Evolutionary conservation across 495 filamentous ascomycete genomes (phyloP).

Genomic region (Neurospora sp.): DNA sequence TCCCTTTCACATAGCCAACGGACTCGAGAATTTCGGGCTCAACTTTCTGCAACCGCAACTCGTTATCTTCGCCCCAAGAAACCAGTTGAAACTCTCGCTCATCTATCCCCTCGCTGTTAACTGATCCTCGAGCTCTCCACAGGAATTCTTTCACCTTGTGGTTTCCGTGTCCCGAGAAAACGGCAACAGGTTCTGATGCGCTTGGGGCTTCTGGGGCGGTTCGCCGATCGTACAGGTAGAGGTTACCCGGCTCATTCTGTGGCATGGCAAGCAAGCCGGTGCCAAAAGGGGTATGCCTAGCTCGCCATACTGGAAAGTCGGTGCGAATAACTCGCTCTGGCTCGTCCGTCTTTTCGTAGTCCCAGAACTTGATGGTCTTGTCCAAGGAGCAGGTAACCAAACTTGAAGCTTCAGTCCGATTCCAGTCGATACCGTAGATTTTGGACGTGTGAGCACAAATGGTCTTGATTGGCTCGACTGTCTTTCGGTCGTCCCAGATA

Average conservation of each 20-base stretch:
- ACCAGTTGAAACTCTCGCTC: conserved; percentile 88
- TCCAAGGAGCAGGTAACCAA: conserved; percentile 85
- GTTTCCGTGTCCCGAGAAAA: conserved; percentile 69
- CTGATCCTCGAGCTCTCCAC: conserved; percentile 75
- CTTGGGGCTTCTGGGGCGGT: conserved; percentile 27
- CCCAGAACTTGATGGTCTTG: conserved; percentile 90
- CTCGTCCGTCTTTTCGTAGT: conserved; percentile 55
- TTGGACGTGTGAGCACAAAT: conserved; percentile 90
- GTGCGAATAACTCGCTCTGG: conserved; percentile 70
- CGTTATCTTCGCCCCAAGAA: conserved; percentile 81
- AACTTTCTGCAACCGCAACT: conserved; percentile 70
- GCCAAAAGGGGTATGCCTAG: conserved; percentile 88
- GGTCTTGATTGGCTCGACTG: conserved; percentile 66
- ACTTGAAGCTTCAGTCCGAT: conserved; percentile 57
- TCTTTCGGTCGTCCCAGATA: conserved; percentile 84
- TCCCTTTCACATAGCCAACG: conserved; percentile 70
- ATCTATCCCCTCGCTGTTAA: conserved; percentile 58
- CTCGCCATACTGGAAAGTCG: conserved; percentile 83
- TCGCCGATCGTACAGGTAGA: conserved; percentile 78
- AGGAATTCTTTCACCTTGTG: conserved; percentile 89
- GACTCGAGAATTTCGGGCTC: conserved; percentile 51
- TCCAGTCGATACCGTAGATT: conserved; percentile 95
- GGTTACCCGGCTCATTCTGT: conserved; percentile 69
- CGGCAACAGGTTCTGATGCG: conserved; percentile 49
- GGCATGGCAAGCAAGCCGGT: conserved; percentile 85